Base-by-base conservation (phyloP, 768 basidiomycete species). In the Infundibulicybe gibba region DNA sequence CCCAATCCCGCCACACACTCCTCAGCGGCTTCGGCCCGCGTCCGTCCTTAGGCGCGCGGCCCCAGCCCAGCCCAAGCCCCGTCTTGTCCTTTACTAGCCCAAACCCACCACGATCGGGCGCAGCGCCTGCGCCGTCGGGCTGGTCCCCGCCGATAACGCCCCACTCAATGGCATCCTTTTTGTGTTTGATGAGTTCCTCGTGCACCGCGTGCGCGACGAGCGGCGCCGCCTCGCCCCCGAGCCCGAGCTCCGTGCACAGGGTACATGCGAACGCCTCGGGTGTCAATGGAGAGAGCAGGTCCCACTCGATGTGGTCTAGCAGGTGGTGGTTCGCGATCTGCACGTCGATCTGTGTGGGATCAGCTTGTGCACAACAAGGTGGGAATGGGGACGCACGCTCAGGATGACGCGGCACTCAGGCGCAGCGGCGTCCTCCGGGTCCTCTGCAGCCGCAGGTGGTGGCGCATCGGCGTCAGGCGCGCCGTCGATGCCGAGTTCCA, bases 231-330 rank as follows among this genome's bases (percentile, higher is more conserved):
- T 94, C 93, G 33, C 93, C 90, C 1, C 85, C 75, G 2, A 99
- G 76, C 6, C 93, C 94, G 13, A 98, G 79, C 52, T 98, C 97
- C 17, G 74, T 63, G 57, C 90, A 92, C 31, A 97, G 84, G 42
- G 79, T 82, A 33, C 69, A 66, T 0, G 95, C 80, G 57, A 98
- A 98, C 1, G 69, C 74, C 61, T 95, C 88, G 1, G 95, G 95
- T 0, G 92, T 94, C 32, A 97, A 76, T 3, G 87, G 79, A 3
- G 94, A 95, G 40, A 90, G 80, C n/a, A 98, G 77, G 65, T 99
- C 95, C 95, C 95, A 99, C 66, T 99, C 97, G 54, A 99, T 93
- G 60, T 94, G 90, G 68, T 99, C 97, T 47, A 89, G 74, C 1
- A 99, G 76, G 63, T 95, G 92, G 61, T 93, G 77, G 40, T 86